Evolutionary conservation across 208 protist genomes (phyloP), one percentile per base, ranked within the genome.

Genomic region (Trypanosoma congolense): DNA sequence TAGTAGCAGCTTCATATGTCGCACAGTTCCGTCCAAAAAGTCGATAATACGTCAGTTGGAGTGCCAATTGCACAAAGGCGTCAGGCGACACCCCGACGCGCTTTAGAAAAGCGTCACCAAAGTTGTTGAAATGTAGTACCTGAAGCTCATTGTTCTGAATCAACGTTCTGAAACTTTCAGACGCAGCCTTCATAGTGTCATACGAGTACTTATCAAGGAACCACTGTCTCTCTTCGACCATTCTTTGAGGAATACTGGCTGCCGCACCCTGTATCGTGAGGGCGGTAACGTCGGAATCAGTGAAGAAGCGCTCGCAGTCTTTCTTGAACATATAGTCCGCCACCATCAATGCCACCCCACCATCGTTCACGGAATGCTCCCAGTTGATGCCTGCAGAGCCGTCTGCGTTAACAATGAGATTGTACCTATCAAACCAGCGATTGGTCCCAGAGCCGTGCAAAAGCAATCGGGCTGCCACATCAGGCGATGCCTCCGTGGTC

Each of bases 371-470:
- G 16, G 70, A 55, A 25, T 80, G 73, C 43, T 80, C 63, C 56
- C 61, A 80, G 36, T 74, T 77, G 30, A 78, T 62, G 12, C 73
- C 73, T 26, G 73, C 73, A 28, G 30, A 29, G 5, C 70, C 73
- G 45, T 80, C 71, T 22, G 46, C 26, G 12, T 47, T 57, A 18
- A 80, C 69, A 53, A 80, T 80, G 16, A 80, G 50, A 30, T 80
- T 75, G 46, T 80, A 60, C 47, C 68, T 59, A 48, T 80, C 73
- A 67, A 80, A 80, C 73, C 73, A 80, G 18, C 73, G 59, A 31
- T 80, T 80, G 26, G 57, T 68, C 4, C 65, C 73, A 2, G 53
- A 45, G 8, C 67, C 73, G 48, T 80, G 68, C 19, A 80, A 35
- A 31, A 80, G 51, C 3, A 80, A 24, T 26, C 54, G 50, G 14